Percentiles rank a stretch among this genome's conserved stretches.
Conservation (phyloP, 139 green algal species). For the Coelastrella sp. region DNA sequence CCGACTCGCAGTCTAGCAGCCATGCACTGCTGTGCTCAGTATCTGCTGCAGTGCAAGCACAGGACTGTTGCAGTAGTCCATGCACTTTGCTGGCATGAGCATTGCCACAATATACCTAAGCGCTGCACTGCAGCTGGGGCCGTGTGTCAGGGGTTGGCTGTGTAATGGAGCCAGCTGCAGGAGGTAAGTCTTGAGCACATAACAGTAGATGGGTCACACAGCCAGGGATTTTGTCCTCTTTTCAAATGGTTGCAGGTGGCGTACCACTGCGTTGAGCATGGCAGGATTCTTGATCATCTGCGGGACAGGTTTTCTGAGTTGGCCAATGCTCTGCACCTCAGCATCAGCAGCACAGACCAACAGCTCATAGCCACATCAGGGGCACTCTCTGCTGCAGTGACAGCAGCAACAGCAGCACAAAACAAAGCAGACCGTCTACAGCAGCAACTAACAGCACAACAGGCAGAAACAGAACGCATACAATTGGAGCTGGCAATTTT, state of each 20-base stretch:
- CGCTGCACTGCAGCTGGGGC: too few species aligned
- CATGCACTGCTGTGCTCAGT: neutral
- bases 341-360: neutral
- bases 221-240: too few species aligned
- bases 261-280: slow-evolving; percentile 20
- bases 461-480: neutral
- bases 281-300: neutral
- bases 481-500: neutral
- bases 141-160: too few species aligned
- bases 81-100: too few species aligned
- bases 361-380: neutral
- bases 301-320: slow-evolving; percentile 36
- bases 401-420: neutral
- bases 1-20: neutral
- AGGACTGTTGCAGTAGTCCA: neutral
- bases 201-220: too few species aligned
- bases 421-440: neutral
- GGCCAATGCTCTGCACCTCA: slow-evolving; percentile 9
- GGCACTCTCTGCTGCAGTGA: neutral
- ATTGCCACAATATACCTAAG: too few species aligned
- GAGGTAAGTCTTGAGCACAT: neutral
- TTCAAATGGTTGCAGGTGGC: neutral
- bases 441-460: neutral
- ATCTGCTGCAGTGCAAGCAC: neutral
- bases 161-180: neutral